Conservation (phyloP, 257 asterid genomes). For the Gynochthodes officinalis region DNA sequence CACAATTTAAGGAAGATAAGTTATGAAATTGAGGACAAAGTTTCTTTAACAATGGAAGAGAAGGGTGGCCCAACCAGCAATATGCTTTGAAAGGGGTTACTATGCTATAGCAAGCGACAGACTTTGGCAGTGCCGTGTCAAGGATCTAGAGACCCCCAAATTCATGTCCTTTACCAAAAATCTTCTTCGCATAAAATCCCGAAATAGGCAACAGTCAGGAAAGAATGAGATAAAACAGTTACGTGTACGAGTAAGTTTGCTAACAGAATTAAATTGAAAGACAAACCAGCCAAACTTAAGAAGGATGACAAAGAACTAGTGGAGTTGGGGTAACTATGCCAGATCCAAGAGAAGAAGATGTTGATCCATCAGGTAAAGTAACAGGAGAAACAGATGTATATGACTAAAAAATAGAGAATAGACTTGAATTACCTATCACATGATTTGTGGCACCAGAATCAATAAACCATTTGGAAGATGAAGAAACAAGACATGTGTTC, state of each 20-base stretch:
- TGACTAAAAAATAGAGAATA: not conserved
- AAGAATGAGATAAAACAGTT: constrained; percentile 2
- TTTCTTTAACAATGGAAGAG: not conserved
- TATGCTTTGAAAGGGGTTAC: not conserved
- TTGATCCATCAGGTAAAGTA: not conserved
- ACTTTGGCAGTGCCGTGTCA: not conserved
- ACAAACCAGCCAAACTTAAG: not conserved
- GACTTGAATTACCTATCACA: constrained; percentile 2
- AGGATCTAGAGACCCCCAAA: not conserved
- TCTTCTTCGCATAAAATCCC: constrained; percentile 5
- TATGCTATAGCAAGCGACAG: not conserved
- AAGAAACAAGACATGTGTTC: not conserved
- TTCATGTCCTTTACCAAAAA: constrained; percentile 9
- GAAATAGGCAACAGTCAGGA: not conserved
- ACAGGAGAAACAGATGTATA: not conserved
- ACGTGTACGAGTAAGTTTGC: not conserved
- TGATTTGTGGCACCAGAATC: not conserved
- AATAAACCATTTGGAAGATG: not conserved
- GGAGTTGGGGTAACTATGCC: not conserved
- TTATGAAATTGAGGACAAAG: not conserved
- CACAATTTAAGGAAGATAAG: not conserved
- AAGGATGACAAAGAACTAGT: not conserved
- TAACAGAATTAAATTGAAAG: not conserved
- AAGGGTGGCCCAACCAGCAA: not conserved
- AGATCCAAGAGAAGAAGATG: not conserved